A percentile compares a stretch with the other conserved stretches of the same genome.
Conservation (phyloP, 768 basidiomycete species). For the Boletus subparvulus region DNA sequence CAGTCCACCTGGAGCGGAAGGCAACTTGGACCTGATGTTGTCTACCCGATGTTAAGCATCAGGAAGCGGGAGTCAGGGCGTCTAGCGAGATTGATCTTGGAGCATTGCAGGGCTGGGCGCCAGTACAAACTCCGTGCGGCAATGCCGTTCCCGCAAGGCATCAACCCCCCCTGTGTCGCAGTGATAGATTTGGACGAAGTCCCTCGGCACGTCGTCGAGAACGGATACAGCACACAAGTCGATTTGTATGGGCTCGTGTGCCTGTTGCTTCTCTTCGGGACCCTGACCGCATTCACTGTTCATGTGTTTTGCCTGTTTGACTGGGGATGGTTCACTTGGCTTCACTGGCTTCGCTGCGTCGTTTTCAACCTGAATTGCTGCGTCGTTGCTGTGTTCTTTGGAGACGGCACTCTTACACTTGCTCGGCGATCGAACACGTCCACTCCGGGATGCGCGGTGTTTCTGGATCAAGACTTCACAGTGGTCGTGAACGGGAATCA, state of each 20-base stretch:
- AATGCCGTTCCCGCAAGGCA: neutral
- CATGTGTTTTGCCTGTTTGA: neutral
- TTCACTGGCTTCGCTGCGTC: neutral
- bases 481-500: neutral
- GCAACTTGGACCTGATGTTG: neutral
- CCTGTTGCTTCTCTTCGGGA: neutral
- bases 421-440: neutral
- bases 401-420: conserved; percentile 3
- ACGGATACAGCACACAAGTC: neutral
- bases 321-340: neutral
- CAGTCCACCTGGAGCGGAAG: neutral
- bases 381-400: neutral
- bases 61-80: conserved; percentile 1
- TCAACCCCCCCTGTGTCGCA: neutral
- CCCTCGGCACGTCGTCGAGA: neutral
- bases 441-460: neutral
- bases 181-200: neutral
- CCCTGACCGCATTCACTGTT: neutral
- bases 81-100: neutral
- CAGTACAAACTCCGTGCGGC: neutral
- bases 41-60: conserved; percentile 6
- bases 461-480: conserved; percentile 3
- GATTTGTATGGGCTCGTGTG: neutral
- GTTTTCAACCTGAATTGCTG: neutral
- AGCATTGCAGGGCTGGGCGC: neutral